phyloP scores from a whole-genome alignment of 1,284 basidiomycete species.

The Apiotrichum gamsii region DNA sequence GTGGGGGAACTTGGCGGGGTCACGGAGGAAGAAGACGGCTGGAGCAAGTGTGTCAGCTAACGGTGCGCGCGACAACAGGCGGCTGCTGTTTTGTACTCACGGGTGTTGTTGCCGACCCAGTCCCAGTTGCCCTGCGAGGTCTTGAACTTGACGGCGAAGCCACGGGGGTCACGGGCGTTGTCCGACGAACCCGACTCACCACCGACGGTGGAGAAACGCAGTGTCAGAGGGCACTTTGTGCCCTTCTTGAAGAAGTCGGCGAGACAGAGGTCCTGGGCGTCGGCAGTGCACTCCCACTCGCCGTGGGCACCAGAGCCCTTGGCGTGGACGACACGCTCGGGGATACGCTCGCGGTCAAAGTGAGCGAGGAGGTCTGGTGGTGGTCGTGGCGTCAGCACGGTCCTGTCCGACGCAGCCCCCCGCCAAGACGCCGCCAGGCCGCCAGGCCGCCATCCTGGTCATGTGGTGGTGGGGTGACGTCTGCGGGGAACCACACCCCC shows the following conservation, averaged over 20 bases:
- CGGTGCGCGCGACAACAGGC: neutral
- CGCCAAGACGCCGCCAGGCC: no score
- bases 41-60: no score
- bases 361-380: constrained; percentile 66
- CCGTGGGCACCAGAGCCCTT: constrained; percentile 72
- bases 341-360: constrained; percentile 90
- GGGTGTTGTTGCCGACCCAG: constrained; percentile 83
- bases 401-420: no score
- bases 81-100: no score
- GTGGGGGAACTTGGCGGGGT: constrained; percentile 56
- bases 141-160: constrained; percentile 84
- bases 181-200: constrained; percentile 81
- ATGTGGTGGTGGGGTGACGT: no score
- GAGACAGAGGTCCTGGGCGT: constrained; percentile 70
- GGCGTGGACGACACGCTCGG: constrained; percentile 71
- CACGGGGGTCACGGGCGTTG: constrained; percentile 78
- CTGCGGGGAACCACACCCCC: no score
- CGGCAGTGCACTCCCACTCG: constrained; percentile 77
- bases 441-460: no score
- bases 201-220: constrained; percentile 51
- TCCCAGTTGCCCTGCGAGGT: constrained; percentile 86
- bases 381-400: no score
- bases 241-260: constrained; percentile 69
- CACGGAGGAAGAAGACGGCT: constrained; percentile 62
- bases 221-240: constrained; percentile 54